Evolutionary conservation across 805 yeast genomes (phyloP), one percentile per base, ranked within the genome.

Genomic region (Priceomyces medius): DNA sequence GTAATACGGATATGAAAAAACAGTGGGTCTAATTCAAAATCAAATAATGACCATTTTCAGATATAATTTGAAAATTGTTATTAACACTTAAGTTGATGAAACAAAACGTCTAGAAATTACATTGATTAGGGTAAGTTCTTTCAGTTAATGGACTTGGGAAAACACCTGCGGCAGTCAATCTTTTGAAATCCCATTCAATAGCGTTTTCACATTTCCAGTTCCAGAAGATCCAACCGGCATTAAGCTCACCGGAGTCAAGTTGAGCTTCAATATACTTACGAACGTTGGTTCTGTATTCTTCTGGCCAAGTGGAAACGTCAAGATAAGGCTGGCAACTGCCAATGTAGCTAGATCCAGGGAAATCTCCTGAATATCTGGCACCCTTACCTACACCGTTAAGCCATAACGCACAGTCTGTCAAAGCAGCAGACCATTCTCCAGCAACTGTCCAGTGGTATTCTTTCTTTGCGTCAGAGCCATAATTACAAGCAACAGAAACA

Each of bases 221-320:
- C 97, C 97, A 90, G 72, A 86, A 84, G 43, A 88, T 77, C 97
- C 97, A 90, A 23, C 98, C 98, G 26, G 73, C 76, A 44, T 80
- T 74, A 53, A 75, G 76, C 54, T 82, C 87, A 41, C 63, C 67
- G 1, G 96, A 88, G 59, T 90, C 96, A 56, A 90, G 68, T 73
- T 90, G 97, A 37, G 96, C 96, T 68, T 90, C 97, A 38, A 89
- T 72, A 59, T 73, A 88, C 53, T 68, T 74, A 62, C 96, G 81
- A 35, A 83, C 77, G 49, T 79, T 71, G 18, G 53, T 55, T 58
- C 74, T 79, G 55, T 77, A 75, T 29, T 76, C 74, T 7, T 67
- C 71, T 5, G 86, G 68, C 87, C 93, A 90, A 37, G 76, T 51
- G 17, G 48, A 44, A 7, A 51, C 37, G 24, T 53, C 49, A 23